Evolutionary conservation across 75 land plant species (phyloP).

Genomic region (Pinus taeda): DNA sequence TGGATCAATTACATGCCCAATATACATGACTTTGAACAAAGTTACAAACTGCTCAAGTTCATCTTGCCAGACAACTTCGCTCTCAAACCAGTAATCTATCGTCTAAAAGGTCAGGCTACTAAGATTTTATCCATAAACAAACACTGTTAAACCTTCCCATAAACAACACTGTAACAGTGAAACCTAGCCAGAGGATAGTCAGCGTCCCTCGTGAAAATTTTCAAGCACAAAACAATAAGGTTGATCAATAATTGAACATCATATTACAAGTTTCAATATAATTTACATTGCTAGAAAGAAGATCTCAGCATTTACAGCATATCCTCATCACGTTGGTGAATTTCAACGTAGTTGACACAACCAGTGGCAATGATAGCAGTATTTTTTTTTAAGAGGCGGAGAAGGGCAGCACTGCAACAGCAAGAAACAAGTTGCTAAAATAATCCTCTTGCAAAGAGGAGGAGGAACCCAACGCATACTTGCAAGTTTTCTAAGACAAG

Average conservation of each 20-base stretch:
- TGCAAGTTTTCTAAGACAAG: background rate
- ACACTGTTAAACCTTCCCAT: background rate
- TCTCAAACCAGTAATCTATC: background rate
- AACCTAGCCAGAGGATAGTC: background rate
- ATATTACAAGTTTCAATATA: background rate
- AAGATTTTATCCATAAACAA: background rate
- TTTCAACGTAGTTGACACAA: background rate
- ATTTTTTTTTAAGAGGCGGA: too few relatives aligned
- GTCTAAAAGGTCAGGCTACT: background rate
- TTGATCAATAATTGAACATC: background rate
- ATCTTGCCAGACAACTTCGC: background rate
- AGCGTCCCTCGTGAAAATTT: background rate
- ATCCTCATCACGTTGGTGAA: constrained; percentile 7
- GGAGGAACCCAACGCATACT: background rate
- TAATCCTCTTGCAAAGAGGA: constrained; percentile 1
- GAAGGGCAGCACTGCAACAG: background rate
- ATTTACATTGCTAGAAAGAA: background rate
- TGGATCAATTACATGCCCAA: background rate
- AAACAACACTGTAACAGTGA: background rate
- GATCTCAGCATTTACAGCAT: background rate
- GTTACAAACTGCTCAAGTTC: background rate
- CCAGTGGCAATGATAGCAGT: background rate
- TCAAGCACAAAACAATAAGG: background rate
- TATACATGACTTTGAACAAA: background rate
- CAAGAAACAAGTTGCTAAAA: background rate